Conservation (phyloP, 106 monocot species). For the Platanthera zijinensis region DNA sequence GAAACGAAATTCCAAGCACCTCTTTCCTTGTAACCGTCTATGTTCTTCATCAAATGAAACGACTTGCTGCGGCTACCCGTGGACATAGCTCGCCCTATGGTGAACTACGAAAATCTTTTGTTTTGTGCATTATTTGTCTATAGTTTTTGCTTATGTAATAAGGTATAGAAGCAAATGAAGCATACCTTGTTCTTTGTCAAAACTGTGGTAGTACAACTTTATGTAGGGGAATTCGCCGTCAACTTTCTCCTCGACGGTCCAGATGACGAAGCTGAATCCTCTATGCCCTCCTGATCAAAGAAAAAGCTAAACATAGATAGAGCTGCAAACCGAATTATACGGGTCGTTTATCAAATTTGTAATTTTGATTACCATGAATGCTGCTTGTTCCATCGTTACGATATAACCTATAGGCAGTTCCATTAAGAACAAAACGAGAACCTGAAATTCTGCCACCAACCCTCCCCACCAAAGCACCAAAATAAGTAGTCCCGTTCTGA, state of each 20-base stretch:
- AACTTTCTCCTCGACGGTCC: conserved; percentile 22
- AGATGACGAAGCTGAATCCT: conserved; percentile 32
- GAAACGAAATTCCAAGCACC: no score
- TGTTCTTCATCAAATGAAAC: no score
- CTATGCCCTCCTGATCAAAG: conserved; percentile 35
- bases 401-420: conserved; percentile 17
- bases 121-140: no score
- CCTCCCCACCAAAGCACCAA: conserved; percentile 51
- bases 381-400: conserved; percentile 31
- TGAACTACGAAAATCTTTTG: no score
- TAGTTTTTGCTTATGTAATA: no score
- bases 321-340: neutral
- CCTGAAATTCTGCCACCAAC: conserved; percentile 40
- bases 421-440: conserved; percentile 29
- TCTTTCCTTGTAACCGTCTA: no score
- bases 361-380: conserved; percentile 19
- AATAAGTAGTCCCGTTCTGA: conserved; percentile 40
- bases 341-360: neutral
- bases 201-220: conserved; percentile 38
- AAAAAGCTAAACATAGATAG: neutral
- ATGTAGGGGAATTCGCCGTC: conserved; percentile 35
- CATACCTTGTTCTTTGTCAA: conserved; percentile 53
- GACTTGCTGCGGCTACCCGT: no score
- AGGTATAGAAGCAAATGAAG: neutral
- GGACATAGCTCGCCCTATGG: no score